Percentiles rank a stretch among this genome's conserved stretches.
Conservation (phyloP, 1,284 basidiomycete species). For the Leccinum glutinopallens region DNA sequence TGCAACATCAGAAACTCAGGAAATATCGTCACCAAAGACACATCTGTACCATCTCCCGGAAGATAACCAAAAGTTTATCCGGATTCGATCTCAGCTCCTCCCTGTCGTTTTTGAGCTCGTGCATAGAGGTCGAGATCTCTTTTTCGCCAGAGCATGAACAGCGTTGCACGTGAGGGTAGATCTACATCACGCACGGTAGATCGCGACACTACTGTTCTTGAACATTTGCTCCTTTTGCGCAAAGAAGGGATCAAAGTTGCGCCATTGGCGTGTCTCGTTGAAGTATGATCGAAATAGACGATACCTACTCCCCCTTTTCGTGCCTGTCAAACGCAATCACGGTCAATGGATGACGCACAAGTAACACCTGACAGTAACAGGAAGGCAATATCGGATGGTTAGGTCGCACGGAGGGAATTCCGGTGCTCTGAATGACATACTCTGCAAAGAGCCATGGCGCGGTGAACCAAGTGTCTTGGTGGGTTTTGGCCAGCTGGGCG, state of each 20-base stretch:
- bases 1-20: background rate
- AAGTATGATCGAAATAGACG: constrained; percentile 82
- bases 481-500: constrained; percentile 45
- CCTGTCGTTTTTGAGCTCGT: constrained; percentile 59
- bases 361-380: constrained; percentile 52
- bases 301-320: constrained; percentile 56
- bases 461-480: constrained; percentile 84
- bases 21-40: constrained; percentile 67
- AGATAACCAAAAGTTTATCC: constrained; percentile 62
- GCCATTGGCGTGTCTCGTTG: constrained; percentile 73
- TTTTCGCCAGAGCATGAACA: constrained; percentile 7
- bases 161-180: background rate
- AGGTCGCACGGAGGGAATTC: constrained; percentile 1
- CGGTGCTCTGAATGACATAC: constrained; percentile 46
- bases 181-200: constrained; percentile 58
- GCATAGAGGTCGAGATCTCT: constrained; percentile 74
- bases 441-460: constrained; percentile 95
- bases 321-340: background rate
- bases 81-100: constrained; percentile 47
- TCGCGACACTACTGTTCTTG: constrained; percentile 75
- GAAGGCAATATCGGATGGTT: constrained; percentile 4
- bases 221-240: constrained; percentile 84
- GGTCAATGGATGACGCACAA: constrained; percentile 43
- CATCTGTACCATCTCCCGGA: constrained; percentile 87
- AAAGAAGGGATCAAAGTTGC: constrained; percentile 83